These are phyloP conservation scores for Coemansia sp. DNA, from an alignment of 192 early-diverging fungal genomes.

Conservation along the genomic window DNA sequence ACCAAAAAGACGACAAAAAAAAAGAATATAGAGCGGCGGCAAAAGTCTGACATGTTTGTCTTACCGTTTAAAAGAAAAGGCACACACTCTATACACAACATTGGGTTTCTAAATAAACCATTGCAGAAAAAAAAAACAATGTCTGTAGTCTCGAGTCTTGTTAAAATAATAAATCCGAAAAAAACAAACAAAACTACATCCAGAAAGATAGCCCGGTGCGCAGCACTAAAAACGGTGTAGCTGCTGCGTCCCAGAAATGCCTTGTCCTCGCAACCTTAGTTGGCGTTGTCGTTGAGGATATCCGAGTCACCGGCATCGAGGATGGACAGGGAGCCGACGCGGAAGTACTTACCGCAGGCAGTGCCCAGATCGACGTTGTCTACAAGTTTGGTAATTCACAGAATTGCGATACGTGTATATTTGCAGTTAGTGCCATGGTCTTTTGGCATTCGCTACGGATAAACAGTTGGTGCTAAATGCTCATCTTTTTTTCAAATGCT, in stretches of 20 bases:
- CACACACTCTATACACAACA: too few relatives aligned
- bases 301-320: constrained; percentile 98
- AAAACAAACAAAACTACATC: constrained; percentile 7
- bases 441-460: neutral
- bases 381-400: constrained; percentile 73
- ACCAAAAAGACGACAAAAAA: too few relatives aligned
- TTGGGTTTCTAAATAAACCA: neutral
- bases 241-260: constrained; percentile 11
- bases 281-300: constrained; percentile 64
- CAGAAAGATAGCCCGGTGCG: neutral
- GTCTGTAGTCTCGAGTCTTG: constrained; percentile 12
- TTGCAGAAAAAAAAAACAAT: too few relatives aligned
- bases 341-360: constrained; percentile 99
- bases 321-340: constrained; percentile 91
- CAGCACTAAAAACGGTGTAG: neutral
- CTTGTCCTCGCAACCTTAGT: constrained; percentile 25
- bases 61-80: too few relatives aligned
- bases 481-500: too few relatives aligned
- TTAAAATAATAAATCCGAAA: constrained; percentile 4
- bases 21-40: too few relatives aligned
- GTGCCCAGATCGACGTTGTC: constrained; percentile 99
- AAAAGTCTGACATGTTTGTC: too few relatives aligned
- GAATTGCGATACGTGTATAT: constrained; percentile 24
- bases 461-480: neutral
- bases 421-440: constrained; percentile 7